A percentile compares a stretch with the other conserved stretches of the same genome.
These are phyloP conservation scores for Arxiozyma slooffiae DNA, from an alignment of 1,139 yeast species.

Conservation along the genomic window DNA sequence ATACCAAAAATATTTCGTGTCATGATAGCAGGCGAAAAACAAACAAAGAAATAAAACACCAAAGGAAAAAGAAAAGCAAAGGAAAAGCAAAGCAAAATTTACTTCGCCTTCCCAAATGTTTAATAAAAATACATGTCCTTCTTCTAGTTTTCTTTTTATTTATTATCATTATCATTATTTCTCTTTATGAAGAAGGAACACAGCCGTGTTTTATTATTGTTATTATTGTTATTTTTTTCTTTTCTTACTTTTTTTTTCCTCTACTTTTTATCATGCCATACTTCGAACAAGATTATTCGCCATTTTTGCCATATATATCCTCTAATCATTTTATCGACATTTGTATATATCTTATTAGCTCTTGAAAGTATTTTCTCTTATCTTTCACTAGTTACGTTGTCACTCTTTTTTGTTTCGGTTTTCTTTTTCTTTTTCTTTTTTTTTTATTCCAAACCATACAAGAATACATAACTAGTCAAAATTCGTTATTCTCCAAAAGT, in stretches of 20 bases:
- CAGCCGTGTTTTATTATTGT: conserved; percentile 2
- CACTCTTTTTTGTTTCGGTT: too few relatives aligned
- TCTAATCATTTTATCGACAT: background rate
- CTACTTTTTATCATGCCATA: background rate
- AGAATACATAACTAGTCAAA: background rate
- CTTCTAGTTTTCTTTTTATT: background rate
- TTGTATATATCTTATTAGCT: background rate
- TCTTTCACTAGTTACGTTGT: background rate
- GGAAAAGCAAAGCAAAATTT: too few relatives aligned
- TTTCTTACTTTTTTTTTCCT: background rate
- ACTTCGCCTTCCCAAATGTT: background rate
- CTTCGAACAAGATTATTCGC: too few relatives aligned
- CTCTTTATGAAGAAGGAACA: background rate
- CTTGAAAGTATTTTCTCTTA: background rate
- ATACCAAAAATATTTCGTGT: background rate
- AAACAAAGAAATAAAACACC: too few relatives aligned
- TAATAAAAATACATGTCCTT: background rate
- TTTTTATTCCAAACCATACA: too few relatives aligned
- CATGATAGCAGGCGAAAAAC: background rate
- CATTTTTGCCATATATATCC: background rate
- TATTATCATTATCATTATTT: background rate
- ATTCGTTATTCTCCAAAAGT: background rate
- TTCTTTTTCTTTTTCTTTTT: background rate
- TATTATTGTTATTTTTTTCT: too few relatives aligned
- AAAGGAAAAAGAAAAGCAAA: background rate